Percentiles rank a stretch among this genome's conserved stretches.
These are phyloP conservation scores for Ilex paraguariensis DNA, from an alignment of 305 asterid species.

Conservation along the genomic window DNA sequence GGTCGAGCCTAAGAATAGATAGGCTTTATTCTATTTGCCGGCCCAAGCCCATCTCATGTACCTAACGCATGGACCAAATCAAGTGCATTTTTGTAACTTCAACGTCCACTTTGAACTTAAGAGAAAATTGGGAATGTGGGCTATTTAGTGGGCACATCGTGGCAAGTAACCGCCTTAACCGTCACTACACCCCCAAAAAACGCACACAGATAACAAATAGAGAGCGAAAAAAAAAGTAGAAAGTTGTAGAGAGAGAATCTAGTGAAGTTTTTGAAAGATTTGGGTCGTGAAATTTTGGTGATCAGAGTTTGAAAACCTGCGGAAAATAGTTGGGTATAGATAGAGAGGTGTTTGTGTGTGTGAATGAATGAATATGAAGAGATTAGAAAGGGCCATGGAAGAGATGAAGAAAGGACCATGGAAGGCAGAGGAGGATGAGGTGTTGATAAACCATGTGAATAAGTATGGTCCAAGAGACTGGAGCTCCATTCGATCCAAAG, in stretches of 20 bases:
- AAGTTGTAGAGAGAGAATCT: slow-evolving; percentile 7
- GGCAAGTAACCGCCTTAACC: slow-evolving; percentile 55
- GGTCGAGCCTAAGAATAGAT: too few relatives aligned
- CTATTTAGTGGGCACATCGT: slow-evolving; percentile 36
- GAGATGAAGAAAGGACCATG: slow-evolving; percentile 95
- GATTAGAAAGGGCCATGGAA: slow-evolving; percentile 11
- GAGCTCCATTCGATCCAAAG: slow-evolving; percentile 99
- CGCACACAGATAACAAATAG: not conserved
- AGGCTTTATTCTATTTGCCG: too few relatives aligned
- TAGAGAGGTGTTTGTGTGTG: not conserved
- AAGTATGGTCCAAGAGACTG: slow-evolving; percentile 81
- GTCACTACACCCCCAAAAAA: slow-evolving; percentile 25
- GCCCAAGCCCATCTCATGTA: too few relatives aligned
- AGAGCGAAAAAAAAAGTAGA: not conserved
- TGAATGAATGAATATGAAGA: slow-evolving; percentile 12
- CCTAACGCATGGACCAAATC: too few relatives aligned
- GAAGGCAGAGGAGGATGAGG: slow-evolving; percentile 84
- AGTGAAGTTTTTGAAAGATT: not conserved
- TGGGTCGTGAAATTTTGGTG: too few relatives aligned
- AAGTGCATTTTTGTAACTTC: slow-evolving; percentile 12
- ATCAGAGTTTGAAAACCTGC: too few relatives aligned
- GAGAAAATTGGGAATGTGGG: slow-evolving; percentile 17
- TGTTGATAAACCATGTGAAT: slow-evolving; percentile 62
- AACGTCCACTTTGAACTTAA: slow-evolving; percentile 1
- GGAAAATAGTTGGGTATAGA: not conserved